Conservation (phyloP, 257 asterid genomes). For the Solanum medicagineum region DNA sequence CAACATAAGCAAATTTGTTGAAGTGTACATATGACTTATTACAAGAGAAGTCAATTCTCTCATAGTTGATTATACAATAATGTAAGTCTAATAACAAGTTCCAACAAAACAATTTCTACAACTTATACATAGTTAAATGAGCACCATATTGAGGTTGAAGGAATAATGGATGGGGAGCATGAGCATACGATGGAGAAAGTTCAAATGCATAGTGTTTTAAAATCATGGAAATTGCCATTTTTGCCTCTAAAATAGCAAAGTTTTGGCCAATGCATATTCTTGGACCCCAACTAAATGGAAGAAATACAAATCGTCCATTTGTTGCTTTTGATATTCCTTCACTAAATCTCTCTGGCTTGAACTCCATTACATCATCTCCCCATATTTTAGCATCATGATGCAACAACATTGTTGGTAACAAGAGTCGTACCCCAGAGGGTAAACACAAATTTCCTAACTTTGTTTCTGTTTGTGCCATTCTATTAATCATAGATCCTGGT, state of each 20-base stretch:
- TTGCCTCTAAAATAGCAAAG: background rate
- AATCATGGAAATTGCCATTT: constrained; percentile 1
- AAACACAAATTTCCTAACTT: background rate
- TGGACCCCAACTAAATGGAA: constrained; percentile 15
- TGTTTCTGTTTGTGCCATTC: background rate
- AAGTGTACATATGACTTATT: too few species aligned
- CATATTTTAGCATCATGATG: constrained; percentile 9
- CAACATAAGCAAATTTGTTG: too few species aligned
- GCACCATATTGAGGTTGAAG: constrained; percentile 17
- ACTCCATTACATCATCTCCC: constrained; percentile 14
- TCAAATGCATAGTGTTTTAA: background rate
- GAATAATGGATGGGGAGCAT: constrained; percentile 5
- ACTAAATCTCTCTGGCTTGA: constrained; percentile 16
- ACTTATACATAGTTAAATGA: constrained; percentile 5
- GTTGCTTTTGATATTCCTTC: constrained; percentile 13
- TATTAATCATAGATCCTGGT: background rate
- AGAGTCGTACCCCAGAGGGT: background rate
- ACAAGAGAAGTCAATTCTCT: background rate
- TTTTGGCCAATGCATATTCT: background rate
- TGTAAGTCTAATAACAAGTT: background rate
- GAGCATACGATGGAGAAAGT: constrained; percentile 8
- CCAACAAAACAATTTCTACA: background rate
- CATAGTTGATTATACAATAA: background rate
- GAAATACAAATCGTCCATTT: background rate
- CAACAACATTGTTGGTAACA: constrained; percentile 1